Conservation (phyloP, 345 rosid species). For the Aquilaria malaccensis region DNA sequence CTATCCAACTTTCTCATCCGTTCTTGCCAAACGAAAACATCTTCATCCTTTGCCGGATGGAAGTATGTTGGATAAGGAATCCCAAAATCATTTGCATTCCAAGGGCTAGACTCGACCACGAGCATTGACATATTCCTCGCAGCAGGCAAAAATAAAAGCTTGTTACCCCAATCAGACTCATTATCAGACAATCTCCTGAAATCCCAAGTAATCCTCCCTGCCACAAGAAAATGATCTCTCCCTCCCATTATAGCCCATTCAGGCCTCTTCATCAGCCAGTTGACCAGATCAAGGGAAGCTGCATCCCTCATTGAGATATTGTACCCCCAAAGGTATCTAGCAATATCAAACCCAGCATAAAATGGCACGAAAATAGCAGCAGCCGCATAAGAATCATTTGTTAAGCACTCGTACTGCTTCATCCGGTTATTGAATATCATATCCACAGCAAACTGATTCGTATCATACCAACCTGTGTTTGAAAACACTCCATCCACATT, state of each 20-base stretch:
- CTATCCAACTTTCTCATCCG: conserved; percentile 75
- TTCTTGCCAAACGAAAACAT: conserved; percentile 75
- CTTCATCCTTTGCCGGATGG: conserved; percentile 77
- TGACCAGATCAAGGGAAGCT: conserved; percentile 74
- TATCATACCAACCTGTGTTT: conserved; percentile 74
- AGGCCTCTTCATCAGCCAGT: conserved; percentile 78
- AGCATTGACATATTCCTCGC: conserved; percentile 92
- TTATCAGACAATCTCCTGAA: conserved; percentile 71
- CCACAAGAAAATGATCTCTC: conserved; percentile 86
- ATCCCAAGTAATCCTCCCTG: conserved; percentile 93
- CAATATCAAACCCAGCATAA: conserved; percentile 83
- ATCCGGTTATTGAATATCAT: conserved; percentile 76
- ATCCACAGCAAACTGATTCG: conserved; percentile 85
- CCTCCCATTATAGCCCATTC: conserved; percentile 88
- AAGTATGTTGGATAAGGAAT: conserved; percentile 87
- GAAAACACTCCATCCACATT: conserved; percentile 79
- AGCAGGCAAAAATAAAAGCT: conserved; percentile 79
- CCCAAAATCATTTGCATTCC: conserved; percentile 90
- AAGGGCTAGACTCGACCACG: conserved; percentile 91
- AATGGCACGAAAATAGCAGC: conserved; percentile 87
- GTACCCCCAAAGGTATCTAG: conserved; percentile 83
- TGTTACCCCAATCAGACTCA: conserved; percentile 83
- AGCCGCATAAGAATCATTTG: conserved; percentile 71
- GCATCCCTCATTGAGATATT: conserved; percentile 68
- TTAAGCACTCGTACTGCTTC: conserved; percentile 88